Percentiles rank a stretch among this genome's conserved stretches.
These are phyloP conservation scores for Trichoderma semiorbis DNA, from an alignment of 2,329 filamentous ascomycete species.

Conservation along the genomic window DNA sequence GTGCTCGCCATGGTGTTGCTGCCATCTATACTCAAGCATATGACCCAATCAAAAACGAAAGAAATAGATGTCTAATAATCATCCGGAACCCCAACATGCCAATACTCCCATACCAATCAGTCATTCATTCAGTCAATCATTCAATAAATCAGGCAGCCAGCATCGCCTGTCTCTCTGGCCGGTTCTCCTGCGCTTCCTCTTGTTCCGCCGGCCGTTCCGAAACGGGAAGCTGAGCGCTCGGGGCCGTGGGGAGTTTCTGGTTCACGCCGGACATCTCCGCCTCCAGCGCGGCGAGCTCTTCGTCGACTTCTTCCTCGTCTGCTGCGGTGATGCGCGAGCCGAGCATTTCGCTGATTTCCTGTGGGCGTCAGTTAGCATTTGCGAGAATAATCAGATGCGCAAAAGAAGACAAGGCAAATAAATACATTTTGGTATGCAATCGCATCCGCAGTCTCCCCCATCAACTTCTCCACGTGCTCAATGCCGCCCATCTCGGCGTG, in stretches of 20 bases:
- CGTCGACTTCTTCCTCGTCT: slow-evolving; percentile 96
- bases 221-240: slow-evolving; percentile 33
- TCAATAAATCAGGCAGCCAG: slow-evolving; percentile 31
- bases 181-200: slow-evolving; percentile 22
- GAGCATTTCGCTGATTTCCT: slow-evolving; percentile 93
- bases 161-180: slow-evolving; percentile 39
- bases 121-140: not conserved
- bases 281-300: slow-evolving; percentile 83
- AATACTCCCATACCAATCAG: not conserved
- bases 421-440: slow-evolving; percentile 81
- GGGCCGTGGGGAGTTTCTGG: slow-evolving; percentile 31
- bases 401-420: not conserved
- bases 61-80: not conserved
- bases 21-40: slow-evolving; percentile 17
- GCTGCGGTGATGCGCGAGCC: slow-evolving; percentile 84
- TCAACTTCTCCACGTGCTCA: slow-evolving; percentile 89
- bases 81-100: not conserved
- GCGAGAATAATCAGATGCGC: not conserved
- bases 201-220: slow-evolving; percentile 22
- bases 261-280: slow-evolving; percentile 31
- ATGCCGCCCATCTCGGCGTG: slow-evolving; percentile 94
- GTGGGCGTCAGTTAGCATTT: slow-evolving; percentile 19
- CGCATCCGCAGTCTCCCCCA: slow-evolving; percentile 88
- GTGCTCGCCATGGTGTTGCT: slow-evolving; percentile 17
- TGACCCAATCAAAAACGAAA: not conserved